These are phyloP conservation scores for Cladophialophora carrionii DNA, from an alignment of 2,329 filamentous ascomycete species.

Conservation along the genomic window DNA sequence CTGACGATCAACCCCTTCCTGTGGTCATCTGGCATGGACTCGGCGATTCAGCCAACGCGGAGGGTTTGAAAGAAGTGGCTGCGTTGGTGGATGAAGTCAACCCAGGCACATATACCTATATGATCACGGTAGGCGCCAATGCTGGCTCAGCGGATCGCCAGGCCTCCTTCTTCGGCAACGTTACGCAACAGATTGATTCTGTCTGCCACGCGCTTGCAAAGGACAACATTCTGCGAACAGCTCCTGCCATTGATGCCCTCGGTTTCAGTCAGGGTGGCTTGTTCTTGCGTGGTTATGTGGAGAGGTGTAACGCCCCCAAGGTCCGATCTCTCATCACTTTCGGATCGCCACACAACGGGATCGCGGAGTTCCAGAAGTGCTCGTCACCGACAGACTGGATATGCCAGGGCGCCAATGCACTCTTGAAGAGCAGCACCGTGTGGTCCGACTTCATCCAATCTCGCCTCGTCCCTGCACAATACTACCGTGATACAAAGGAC, in stretches of 20 bases:
- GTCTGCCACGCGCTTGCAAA: conserved; percentile 77
- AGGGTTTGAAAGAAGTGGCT: conserved; percentile 73
- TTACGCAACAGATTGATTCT: conserved; percentile 73
- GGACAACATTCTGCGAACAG: conserved; percentile 78
- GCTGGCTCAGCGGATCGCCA: conserved; percentile 68
- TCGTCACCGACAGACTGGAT: conserved; percentile 68
- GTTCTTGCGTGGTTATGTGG: conserved; percentile 87
- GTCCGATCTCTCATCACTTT: conserved; percentile 83
- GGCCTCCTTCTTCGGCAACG: conserved; percentile 88
- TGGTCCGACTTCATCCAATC: conserved; percentile 79
- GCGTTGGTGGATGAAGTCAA: conserved; percentile 72
- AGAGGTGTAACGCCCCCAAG: conserved; percentile 75
- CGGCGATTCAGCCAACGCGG: conserved; percentile 68
- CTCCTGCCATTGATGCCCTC: conserved; percentile 82
- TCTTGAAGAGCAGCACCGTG: conserved; percentile 73
- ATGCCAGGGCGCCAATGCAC: conserved; percentile 76
- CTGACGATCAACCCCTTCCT: conserved; percentile 65
- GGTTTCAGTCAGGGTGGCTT: conserved; percentile 96
- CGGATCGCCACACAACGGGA: conserved; percentile 90
- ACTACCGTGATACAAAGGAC: conserved; percentile 75
- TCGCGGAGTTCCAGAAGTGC: conserved; percentile 79
- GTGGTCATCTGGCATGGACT: conserved; percentile 92
- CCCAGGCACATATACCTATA: conserved; percentile 83
- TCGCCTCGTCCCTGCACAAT: conserved; percentile 87
- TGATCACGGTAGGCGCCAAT: conserved; percentile 71